phyloP scores from a whole-genome alignment of 192 early-diverging fungal species.

The Linnemannia elongata region DNA sequence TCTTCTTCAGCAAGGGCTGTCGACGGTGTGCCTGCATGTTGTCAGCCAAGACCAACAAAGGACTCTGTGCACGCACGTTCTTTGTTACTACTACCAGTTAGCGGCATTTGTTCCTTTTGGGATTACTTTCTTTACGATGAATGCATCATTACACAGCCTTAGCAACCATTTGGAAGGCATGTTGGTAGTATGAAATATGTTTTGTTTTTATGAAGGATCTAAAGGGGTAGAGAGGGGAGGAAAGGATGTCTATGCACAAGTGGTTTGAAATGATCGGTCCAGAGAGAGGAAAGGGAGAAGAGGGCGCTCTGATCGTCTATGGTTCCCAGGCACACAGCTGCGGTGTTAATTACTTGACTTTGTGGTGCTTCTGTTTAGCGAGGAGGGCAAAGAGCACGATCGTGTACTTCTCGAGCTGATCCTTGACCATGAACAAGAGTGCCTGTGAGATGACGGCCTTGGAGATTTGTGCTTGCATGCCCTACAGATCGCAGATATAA shows the following conservation, averaged over 20 bases:
- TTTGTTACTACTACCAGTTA: neutral
- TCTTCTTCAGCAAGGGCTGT: neutral
- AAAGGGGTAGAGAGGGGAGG: neutral
- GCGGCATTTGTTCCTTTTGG: neutral
- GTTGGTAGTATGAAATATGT: neutral
- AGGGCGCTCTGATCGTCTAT: neutral
- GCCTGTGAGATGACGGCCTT: slow-evolving; percentile 99
- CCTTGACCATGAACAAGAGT: slow-evolving; percentile 96
- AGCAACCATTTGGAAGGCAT: neutral
- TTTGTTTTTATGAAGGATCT: neutral
- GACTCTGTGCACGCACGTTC: neutral
- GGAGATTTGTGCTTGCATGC: slow-evolving; percentile 96
- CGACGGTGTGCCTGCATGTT: slow-evolving; percentile 6
- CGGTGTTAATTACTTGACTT: slow-evolving; percentile 24
- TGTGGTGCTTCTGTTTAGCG: slow-evolving; percentile 26
- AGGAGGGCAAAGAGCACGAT: slow-evolving; percentile 71
- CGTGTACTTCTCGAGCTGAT: slow-evolving; percentile 86
- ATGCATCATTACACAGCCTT: neutral
- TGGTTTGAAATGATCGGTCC: neutral
- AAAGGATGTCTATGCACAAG: neutral
- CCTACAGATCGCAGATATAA: slow-evolving; percentile 61
- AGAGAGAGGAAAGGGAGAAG: neutral
- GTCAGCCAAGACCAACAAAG: neutral
- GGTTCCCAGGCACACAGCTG: neutral
- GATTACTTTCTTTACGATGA: neutral